Base-by-base conservation (phyloP, 495 filamentous ascomycete species). In the Penicillium chermesinum region DNA sequence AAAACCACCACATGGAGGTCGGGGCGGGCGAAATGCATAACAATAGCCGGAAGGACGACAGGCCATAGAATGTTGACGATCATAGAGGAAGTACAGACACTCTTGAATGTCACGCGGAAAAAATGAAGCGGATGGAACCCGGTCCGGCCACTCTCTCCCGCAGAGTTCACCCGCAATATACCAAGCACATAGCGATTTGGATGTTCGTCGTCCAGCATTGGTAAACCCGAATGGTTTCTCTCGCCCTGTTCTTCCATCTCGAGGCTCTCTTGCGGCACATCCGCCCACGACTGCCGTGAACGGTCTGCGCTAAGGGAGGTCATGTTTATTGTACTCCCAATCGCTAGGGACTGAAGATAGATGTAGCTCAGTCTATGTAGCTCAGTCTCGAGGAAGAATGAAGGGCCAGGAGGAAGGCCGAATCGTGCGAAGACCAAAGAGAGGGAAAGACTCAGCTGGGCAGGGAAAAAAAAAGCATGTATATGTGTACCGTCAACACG, bases 41-140 rank as follows among this genome's bases (percentile, higher is more conserved):
- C 77, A 43, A 90, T 76, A 3, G 85, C 86, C 21, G 78, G 73
- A 3, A 84, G 83, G 1, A 88, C 82, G 53, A 85, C 76, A 1
- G 86, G 86, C 86, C 86, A 88, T n/a, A 90, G 75, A 7, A 87
- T 46, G 52, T 88, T 86, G 32, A 83, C 79, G 7, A 70, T 50
- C 70, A 75, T 77, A 5, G 77, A 80, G 1, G 76, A 46, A 10
- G 59, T 77, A 49, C 77, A 77, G n/a, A 74, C 73, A 59, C 79
- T 81, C 43, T 69, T 65, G 57, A 79, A 83, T 59, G 75, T 78
- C 27, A 87, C 83, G 41, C 63, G 67, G 20, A 85, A 50, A 55
- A 87, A 83, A 38, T 79, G 71, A 38, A 70, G 45, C 0, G 81
- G 82, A 55, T 87, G 75, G 17, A 87, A 61, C 15, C 83, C 81